Percentiles rank a stretch among this genome's conserved stretches.
phyloP scores from a whole-genome alignment of 1,139 yeast genomes.

The Geotrichum aggregatum region DNA sequence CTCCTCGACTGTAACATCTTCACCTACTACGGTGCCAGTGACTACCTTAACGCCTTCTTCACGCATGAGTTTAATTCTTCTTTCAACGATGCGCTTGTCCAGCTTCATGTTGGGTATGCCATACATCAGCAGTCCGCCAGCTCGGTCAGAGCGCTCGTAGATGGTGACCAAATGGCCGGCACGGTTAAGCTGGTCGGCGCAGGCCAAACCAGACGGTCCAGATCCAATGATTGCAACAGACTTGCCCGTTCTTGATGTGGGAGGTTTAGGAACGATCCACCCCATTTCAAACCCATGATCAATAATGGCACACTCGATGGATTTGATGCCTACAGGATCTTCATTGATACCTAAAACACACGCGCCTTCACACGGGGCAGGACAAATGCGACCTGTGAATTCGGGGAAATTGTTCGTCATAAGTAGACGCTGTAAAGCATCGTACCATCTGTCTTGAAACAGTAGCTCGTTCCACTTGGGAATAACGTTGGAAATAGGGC shows the following conservation, averaged over 20 bases:
- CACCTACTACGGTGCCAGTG: constrained; percentile 76
- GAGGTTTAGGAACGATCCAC: constrained; percentile 86
- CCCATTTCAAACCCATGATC: constrained; percentile 96
- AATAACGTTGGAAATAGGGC: constrained; percentile 94
- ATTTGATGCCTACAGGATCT: constrained; percentile 94
- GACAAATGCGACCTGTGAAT: constrained; percentile 96
- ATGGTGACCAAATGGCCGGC: constrained; percentile 92
- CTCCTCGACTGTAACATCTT: constrained; percentile 64
- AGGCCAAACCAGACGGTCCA: constrained; percentile 94
- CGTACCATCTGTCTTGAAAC: constrained; percentile 90
- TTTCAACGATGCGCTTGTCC: constrained; percentile 86
- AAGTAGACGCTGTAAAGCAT: constrained; percentile 83
- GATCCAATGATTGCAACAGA: constrained; percentile 86
- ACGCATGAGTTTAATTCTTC: constrained; percentile 84
- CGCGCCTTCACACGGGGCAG: constrained; percentile 98
- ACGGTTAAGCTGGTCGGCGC: constrained; percentile 93
- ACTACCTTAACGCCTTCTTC: constrained; percentile 85
- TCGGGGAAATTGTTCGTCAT: constrained; percentile 99
- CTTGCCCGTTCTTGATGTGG: constrained; percentile 75
- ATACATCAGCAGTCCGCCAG: constrained; percentile 96
- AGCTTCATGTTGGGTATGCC: constrained; percentile 99
- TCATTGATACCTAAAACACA: constrained; percentile 92
- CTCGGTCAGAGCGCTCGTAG: constrained; percentile 89
- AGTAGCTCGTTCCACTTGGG: constrained; percentile 98
- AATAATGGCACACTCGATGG: constrained; percentile 92